Evolutionary conservation across 805 yeast species (phyloP).

Genomic region (Schwanniomyces polymorphus): DNA sequence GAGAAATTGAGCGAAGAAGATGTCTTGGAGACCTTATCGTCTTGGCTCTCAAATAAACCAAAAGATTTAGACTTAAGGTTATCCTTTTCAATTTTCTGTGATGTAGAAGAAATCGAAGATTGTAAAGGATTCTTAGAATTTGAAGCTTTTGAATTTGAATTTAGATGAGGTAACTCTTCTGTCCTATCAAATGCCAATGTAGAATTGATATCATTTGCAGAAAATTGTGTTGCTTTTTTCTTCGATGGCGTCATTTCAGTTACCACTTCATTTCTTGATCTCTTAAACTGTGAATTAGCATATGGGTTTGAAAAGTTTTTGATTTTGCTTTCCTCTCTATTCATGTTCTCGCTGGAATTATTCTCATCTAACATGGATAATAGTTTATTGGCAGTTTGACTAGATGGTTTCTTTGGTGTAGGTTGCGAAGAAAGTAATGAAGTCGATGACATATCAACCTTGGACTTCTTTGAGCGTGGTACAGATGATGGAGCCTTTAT

Average conservation of each 20-base stretch:
- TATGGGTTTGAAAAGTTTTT: conserved; percentile 22
- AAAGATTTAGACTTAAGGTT: not conserved
- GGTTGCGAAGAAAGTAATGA: not conserved
- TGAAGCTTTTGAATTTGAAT: not conserved
- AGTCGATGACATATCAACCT: not conserved
- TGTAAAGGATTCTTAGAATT: not conserved
- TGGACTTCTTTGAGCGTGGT: conserved; percentile 5
- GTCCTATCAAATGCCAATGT: conserved; percentile 35
- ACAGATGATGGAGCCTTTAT: conserved; percentile 30
- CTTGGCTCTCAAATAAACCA: not conserved
- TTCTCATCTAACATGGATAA: conserved; percentile 37
- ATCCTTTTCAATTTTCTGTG: not conserved
- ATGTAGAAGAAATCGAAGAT: not conserved
- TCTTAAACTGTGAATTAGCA: conserved; percentile 9
- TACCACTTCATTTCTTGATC: conserved; percentile 7
- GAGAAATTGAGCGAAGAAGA: not conserved
- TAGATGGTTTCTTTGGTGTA: conserved; percentile 18
- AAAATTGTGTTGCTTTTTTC: conserved; percentile 12
- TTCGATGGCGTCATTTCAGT: conserved; percentile 3
- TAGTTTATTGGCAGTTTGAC: conserved; percentile 38
- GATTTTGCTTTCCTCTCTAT: conserved; percentile 1
- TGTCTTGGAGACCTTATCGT: not conserved
- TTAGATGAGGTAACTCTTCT: conserved; percentile 18
- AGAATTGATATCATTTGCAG: conserved; percentile 37
- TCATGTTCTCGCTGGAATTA: conserved; percentile 4